These are phyloP conservation scores for Solanum ossicruentum DNA, from an alignment of 257 asterid genomes.

Conservation along the genomic window DNA sequence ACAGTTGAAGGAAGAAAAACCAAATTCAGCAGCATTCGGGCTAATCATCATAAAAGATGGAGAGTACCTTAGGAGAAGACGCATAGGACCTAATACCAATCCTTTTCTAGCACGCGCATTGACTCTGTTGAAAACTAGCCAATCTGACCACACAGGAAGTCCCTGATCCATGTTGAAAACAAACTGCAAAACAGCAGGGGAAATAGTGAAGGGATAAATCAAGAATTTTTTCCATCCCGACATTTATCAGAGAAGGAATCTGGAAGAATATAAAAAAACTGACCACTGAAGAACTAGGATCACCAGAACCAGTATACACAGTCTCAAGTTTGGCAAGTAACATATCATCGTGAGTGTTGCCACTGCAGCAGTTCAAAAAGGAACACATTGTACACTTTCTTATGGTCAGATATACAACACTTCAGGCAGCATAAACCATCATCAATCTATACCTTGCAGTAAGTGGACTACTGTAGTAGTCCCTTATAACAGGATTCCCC, in stretches of 20 bases:
- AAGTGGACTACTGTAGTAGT: conserved; percentile 89
- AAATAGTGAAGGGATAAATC: neutral
- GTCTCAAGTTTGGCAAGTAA: conserved; percentile 86
- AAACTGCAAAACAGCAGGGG: conserved; percentile 37
- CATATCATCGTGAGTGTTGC: conserved; percentile 83
- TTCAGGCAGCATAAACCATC: neutral
- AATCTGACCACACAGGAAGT: conserved; percentile 64
- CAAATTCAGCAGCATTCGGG: neutral
- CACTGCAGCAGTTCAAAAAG: conserved; percentile 41
- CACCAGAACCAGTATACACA: conserved; percentile 78
- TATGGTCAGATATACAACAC: neutral
- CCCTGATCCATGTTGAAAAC: conserved; percentile 95
- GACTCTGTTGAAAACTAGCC: conserved; percentile 79
- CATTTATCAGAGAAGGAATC: neutral
- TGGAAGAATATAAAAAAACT: conserved; percentile 12
- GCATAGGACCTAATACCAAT: conserved; percentile 58
- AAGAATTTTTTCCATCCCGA: neutral
- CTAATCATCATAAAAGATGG: neutral
- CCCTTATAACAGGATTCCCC: conserved; percentile 85
- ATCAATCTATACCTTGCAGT: conserved; percentile 67
- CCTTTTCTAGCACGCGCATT: conserved; percentile 92
- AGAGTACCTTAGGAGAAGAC: conserved; percentile 53
- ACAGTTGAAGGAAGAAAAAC: neutral
- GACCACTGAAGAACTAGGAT: conserved; percentile 88
- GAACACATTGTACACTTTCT: neutral